These are phyloP conservation scores for Heritiera littoralis DNA, from an alignment of 345 rosid species.

Conservation along the genomic window DNA sequence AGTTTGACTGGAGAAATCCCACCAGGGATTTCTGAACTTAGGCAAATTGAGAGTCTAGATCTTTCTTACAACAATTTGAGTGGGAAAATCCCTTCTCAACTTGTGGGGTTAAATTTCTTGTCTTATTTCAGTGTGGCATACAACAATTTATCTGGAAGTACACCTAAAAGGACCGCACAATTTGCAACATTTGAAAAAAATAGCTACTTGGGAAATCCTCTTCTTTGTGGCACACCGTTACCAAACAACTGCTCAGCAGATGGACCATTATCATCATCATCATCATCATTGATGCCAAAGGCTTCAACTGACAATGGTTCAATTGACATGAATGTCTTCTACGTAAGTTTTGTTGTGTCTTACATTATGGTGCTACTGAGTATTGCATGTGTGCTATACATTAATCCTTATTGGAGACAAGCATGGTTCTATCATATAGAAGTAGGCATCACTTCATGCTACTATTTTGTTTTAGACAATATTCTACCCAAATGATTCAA, in stretches of 20 bases:
- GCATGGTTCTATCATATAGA: neutral
- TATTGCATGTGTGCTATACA: neutral
- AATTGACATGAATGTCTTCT: slow-evolving; percentile 1
- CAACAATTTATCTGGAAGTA: slow-evolving; percentile 35
- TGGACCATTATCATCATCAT: neutral
- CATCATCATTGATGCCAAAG: neutral
- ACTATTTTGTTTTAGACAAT: neutral
- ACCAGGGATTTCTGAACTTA: slow-evolving; percentile 15
- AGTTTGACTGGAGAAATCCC: slow-evolving; percentile 26
- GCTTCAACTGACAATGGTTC: neutral
- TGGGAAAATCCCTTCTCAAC: slow-evolving; percentile 26
- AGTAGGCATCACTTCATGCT: neutral
- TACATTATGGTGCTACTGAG: neutral
- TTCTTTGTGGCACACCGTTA: slow-evolving; percentile 36
- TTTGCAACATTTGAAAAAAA: slow-evolving; percentile 30
- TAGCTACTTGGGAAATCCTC: slow-evolving; percentile 29
- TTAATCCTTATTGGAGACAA: neutral
- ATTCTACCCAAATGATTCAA: neutral
- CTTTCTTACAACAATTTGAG: slow-evolving; percentile 28
- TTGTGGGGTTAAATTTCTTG: neutral
- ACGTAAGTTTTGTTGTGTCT: neutral
- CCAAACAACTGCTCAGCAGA: neutral
- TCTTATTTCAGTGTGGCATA: slow-evolving; percentile 25
- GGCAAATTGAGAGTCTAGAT: slow-evolving; percentile 32
- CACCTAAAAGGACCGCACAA: slow-evolving; percentile 19